Base-by-base conservation (phyloP, 176 grass and related monocot species). In the Raddia distichophylla region DNA sequence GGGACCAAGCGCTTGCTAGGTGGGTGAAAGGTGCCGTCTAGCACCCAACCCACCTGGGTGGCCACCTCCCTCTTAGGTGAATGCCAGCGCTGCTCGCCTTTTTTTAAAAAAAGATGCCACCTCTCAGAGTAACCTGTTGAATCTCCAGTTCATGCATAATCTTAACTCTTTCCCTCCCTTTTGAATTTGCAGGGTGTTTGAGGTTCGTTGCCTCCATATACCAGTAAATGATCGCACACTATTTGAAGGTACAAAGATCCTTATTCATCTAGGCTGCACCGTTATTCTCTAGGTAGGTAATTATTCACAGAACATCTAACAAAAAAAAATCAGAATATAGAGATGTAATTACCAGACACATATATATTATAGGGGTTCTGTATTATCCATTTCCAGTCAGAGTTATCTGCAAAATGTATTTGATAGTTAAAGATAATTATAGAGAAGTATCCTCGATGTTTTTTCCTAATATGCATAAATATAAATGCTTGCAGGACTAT, bases 171-270 rank as follows among this genome's bases (percentile, higher is more conserved):
- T 8, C 9, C 6, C 40, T 8, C 42, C 22, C 78, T 40, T 97
- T 58, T 48, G 75, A 40, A 72, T 79, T 4, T 74, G 2, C 49
- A 94, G 92, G 85, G 86, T 87, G 35, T 94, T 91, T 78, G 87
- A 94, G 66, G 89, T 94, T 37, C 62, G 84, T 60, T 94, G 92
- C 82, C 87, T 94, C 34, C 92, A 94, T 75, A 85, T 91, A 74
- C 92, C 92, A 18, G 57, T 91, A 62, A 85, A 91, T 42, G 86
- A 91, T 76, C 87, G 87, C 34, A 91, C 92, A 76, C 67, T 87
- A 60, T 94, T 89, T 77, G 78, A 91, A 91, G 89, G 92, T 94
- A 77, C 10, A 2, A 20, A 78, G 13, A 73, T 79, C 34, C 32
- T 72, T 76, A 37, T 48, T 71, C 60, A 19, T 42, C 46, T 67